Base-by-base conservation (phyloP, 805 yeast genomes). In the Ogataea dorogensis region DNA sequence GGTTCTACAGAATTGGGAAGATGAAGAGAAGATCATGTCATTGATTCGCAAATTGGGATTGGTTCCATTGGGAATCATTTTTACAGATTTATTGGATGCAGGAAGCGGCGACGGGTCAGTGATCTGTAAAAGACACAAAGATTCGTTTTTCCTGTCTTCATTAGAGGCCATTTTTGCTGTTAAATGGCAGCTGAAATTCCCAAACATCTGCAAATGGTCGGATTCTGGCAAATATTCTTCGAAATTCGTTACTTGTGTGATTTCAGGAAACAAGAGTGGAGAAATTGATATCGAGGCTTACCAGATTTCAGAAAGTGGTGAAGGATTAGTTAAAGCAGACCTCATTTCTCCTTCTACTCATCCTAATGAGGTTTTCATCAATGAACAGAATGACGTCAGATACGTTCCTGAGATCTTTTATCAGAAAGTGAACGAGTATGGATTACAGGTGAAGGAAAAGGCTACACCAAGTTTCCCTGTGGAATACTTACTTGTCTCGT, bases 331-430 rank as follows among this genome's bases (percentile, higher is more conserved):
- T 0, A 73, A 75, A 31, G 96, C 98, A 0, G 95, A 85, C 52
- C 74, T 91, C 46, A 78, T 93, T 19, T 71, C 81, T 20, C 91
- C 95, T 0, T 84, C 95, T 1, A 86, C 96, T 0, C 91, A 88
- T 54, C 97, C 99, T 0, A 79, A 88, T 14, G 78, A 82, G 68
- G 80, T 91, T 56, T 82, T 78, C 49, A 79, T 93, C 46, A 83
- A 86, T 53, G 81, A 77, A 18, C 79, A 86, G n/a, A 75, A 76
- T 25, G 70, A 73, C 13, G 72, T 70, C 7, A 72, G 96, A 38
- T 93, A 91, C 50, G 98, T 93, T 11, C 99, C 99, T 0, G 99
- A 93, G 44, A 82, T 93, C 17, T 85, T 86, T 53, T 93, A 83
- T 68, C 78, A 79, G 60, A 79, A 77, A 56, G 73, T 77, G 42